A percentile compares a stretch with the other conserved stretches of the same genome.
Evolutionary conservation across 768 basidiomycete species (phyloP).

Genomic region (Coprinopsis strossmayeri): DNA sequence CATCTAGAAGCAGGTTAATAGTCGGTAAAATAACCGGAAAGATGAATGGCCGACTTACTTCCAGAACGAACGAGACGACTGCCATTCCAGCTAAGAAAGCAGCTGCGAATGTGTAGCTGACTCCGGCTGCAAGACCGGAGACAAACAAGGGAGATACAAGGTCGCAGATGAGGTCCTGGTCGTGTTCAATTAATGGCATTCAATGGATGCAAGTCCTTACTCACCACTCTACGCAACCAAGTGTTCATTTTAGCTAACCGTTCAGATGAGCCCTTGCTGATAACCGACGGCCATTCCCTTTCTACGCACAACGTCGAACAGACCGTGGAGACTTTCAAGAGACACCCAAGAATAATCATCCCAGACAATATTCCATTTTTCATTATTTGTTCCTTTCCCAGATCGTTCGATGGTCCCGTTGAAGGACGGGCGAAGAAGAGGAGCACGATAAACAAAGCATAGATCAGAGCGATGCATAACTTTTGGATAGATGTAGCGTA

Average conservation of each 20-base stretch:
- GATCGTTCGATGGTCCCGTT: background rate
- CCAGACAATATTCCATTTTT: slow-evolving; percentile 14
- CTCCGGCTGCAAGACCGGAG: slow-evolving; percentile 33
- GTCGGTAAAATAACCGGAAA: background rate
- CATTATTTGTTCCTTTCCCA: background rate
- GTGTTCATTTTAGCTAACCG: slow-evolving; percentile 38
- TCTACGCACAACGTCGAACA: slow-evolving; percentile 40
- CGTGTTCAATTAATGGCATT: background rate
- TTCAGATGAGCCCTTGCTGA: slow-evolving; percentile 26
- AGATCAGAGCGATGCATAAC: slow-evolving; percentile 25
- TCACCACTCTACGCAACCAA: slow-evolving; percentile 25
- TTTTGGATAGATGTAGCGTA: slow-evolving; percentile 34
- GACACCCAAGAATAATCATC: slow-evolving; percentile 26
- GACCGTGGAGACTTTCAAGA: slow-evolving; percentile 32
- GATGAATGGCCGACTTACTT: slow-evolving; percentile 17
- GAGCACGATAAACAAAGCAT: slow-evolving; percentile 25
- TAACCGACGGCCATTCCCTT: slow-evolving; percentile 43
- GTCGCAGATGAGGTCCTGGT: slow-evolving; percentile 38
- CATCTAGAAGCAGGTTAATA: background rate
- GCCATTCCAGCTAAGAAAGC: slow-evolving; percentile 28
- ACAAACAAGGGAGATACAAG: slow-evolving; percentile 46
- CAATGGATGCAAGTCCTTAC: background rate
- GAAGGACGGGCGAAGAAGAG: background rate
- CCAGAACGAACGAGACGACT: slow-evolving; percentile 30
- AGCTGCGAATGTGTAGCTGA: slow-evolving; percentile 26